phyloP scores from a whole-genome alignment of 139 green algal genomes.

The Volvox africanus region DNA sequence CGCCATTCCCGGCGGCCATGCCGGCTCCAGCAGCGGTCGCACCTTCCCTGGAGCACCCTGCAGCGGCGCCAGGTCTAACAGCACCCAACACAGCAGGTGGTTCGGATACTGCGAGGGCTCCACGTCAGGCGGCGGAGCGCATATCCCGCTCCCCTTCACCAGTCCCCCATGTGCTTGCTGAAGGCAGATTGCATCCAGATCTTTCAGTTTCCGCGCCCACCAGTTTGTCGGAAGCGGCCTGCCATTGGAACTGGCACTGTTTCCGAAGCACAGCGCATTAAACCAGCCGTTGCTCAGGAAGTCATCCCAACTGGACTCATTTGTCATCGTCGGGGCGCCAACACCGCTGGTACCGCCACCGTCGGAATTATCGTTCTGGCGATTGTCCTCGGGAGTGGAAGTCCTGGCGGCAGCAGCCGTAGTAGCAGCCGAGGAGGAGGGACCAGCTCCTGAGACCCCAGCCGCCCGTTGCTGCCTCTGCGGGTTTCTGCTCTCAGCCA shows the following conservation, averaged over 20 bases:
- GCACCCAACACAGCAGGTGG: conserved; percentile 46
- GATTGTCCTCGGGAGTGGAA: not conserved
- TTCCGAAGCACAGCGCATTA: not conserved
- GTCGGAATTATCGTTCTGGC: not conserved
- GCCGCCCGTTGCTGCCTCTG: not conserved
- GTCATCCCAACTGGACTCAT: not conserved
- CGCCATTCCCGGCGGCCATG: not conserved
- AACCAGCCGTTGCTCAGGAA: conserved; percentile 33
- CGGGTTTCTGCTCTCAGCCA: not conserved
- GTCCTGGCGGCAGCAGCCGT: not conserved
- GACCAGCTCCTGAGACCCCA: not conserved
- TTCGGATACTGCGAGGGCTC: conserved; percentile 21
- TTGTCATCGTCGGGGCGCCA: not conserved
- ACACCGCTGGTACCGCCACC: not conserved
- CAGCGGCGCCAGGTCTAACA: conserved; percentile 37
- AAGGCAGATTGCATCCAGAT: conserved; percentile 22
- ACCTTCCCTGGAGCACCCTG: conserved; percentile 31
- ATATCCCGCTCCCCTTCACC: not conserved
- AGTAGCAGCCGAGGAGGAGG: too few relatives aligned
- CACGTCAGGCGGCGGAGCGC: not conserved
- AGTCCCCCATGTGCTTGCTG: not conserved
- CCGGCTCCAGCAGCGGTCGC: conserved; percentile 8
- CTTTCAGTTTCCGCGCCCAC: not conserved
- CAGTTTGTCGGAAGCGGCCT: conserved; percentile 10
- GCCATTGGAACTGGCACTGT: not conserved